Evolutionary conservation across 768 basidiomycete genomes (phyloP), one percentile per base, ranked within the genome.

Genomic region (Rhizopogon roseolus): DNA sequence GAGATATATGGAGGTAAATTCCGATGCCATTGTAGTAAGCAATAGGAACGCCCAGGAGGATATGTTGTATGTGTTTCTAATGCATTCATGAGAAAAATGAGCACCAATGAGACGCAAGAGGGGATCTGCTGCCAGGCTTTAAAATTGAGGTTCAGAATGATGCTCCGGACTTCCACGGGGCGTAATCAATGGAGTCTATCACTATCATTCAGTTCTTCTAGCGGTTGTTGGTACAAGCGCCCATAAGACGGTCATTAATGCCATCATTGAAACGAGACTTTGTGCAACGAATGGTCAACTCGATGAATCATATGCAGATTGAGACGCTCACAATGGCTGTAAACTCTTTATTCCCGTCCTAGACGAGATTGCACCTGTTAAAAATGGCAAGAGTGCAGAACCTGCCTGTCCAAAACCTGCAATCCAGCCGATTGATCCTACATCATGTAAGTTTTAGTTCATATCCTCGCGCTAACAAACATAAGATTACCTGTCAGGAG

Each of bases 381-480:
- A 66, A 63, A 81, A 82, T 6, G 81, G 81, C 4, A 81, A 53
- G 17, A 74, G 63, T 2, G 80, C 79, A 22, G 76, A 77, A 13
- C 81, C 81, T 2, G 76, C 71, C 49, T 76, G 73, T 0, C 79
- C 81, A 38, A 79, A 69, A 3, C 76, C 81, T 0, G 79, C 73
- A 48, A 81, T 75, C 78, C 80, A 82, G 27, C 80, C 77, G 28
- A 81, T 74, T 3, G 60, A 61, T n/a, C 54, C 50, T 54, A 41
- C 14, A 40, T 39, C 14, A 40, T 39, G n/a, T 17, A 32, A 25
- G 28, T 66, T 63, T 80, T 10, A 34, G 19, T 81, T 69, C 70
- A 81, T 2, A 56, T 41, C 28, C 49, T 57, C 28, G 40, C 48
- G 39, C 16, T 49, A 36, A 34, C 34, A 11, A 22, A 38, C 8